These are phyloP conservation scores for Ophiostoma ulmi DNA, from an alignment of 2,329 filamentous ascomycete species.

Conservation along the genomic window DNA sequence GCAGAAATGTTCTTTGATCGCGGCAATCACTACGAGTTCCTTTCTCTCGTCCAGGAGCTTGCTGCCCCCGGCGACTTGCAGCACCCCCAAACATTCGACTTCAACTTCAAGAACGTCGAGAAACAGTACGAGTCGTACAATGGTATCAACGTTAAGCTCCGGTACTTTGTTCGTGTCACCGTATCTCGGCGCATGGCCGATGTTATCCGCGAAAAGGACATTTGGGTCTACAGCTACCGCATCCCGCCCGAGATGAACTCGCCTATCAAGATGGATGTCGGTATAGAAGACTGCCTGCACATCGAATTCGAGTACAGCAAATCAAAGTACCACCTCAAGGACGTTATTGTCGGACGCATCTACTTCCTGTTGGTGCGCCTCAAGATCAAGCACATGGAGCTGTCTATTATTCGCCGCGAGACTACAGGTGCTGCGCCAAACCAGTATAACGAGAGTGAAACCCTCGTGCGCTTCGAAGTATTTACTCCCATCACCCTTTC, in stretches of 20 bases:
- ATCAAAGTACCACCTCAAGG: slow-evolving; percentile 97
- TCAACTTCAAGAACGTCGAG: slow-evolving; percentile 99
- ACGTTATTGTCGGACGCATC: slow-evolving; percentile 96
- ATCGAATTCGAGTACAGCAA: slow-evolving; percentile 99
- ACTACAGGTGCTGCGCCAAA: slow-evolving; percentile 95
- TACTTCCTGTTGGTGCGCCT: slow-evolving; percentile 95
- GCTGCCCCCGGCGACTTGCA: slow-evolving; percentile 96
- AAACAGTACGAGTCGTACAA: slow-evolving; percentile 99
- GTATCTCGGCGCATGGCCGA: slow-evolving; percentile 96
- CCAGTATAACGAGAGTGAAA: slow-evolving; percentile 99
- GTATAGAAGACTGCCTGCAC: slow-evolving; percentile 97
- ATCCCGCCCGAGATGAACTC: slow-evolving; percentile 97
- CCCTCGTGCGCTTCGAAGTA: slow-evolving; percentile 91
- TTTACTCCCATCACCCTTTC: neutral
- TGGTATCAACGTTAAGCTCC: slow-evolving; percentile 98
- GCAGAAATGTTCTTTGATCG: slow-evolving; percentile 99
- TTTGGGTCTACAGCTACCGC: slow-evolving; percentile 98
- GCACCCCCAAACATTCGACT: slow-evolving; percentile 96
- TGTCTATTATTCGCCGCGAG: slow-evolving; percentile 94
- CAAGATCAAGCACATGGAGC: slow-evolving; percentile 99
- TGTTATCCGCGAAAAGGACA: slow-evolving; percentile 96
- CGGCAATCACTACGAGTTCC: slow-evolving; percentile 98
- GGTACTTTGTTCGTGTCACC: slow-evolving; percentile 96
- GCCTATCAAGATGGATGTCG: slow-evolving; percentile 99
- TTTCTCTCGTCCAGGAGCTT: slow-evolving; percentile 92